Base-by-base conservation (phyloP, 2,329 filamentous ascomycete genomes). In the Penicillium polonicum region DNA sequence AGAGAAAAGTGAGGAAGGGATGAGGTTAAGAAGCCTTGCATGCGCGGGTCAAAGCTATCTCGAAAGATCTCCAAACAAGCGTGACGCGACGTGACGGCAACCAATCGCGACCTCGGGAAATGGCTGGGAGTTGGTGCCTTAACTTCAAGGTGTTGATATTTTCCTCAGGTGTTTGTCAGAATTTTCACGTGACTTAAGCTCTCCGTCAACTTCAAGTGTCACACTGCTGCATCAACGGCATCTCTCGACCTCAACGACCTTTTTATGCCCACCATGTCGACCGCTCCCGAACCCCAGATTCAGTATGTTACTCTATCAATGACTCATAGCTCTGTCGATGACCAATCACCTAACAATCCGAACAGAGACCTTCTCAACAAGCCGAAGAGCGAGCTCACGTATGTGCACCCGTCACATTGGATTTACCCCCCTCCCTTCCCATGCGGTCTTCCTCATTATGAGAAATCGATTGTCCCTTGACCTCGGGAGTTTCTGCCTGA, bases 311-410 rank as follows among this genome's bases (percentile, higher is more conserved):
- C 35, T 44, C 53, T 55, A 17, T 19, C 19, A 52, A 65, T 68
- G 55, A 68, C 60, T 61, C 60, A 62, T 60, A 33, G 45, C 45
- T 25, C n/a, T 35, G 19, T 25, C 35, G 23, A 46, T 42, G 44
- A 46, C 54, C 54, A 54, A 55, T 57, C 62, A 62, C 65, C 59
- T 66, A 62, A 67, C 60, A 52, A 65, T 19, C 48, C 50, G 17
- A 59, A 59, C 74, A 95, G 91, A 79, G 92, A 96, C 77, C 86
- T 96, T 71, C 86, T 95, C 65, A 88, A 85, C 76, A 96, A 96
- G 84, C 88, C 91, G 65, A 90, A 91, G 78, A 86, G 83, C 71
- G 92, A 97, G 75, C 88, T 96, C 78, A 96, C 92, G 91, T 95
- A 86, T 68, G 88, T 83, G 45, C 39, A 42, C 21, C 33, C 53